Conservation (phyloP, 352 stramenopile species). For the Thalassiosira hispida region DNA sequence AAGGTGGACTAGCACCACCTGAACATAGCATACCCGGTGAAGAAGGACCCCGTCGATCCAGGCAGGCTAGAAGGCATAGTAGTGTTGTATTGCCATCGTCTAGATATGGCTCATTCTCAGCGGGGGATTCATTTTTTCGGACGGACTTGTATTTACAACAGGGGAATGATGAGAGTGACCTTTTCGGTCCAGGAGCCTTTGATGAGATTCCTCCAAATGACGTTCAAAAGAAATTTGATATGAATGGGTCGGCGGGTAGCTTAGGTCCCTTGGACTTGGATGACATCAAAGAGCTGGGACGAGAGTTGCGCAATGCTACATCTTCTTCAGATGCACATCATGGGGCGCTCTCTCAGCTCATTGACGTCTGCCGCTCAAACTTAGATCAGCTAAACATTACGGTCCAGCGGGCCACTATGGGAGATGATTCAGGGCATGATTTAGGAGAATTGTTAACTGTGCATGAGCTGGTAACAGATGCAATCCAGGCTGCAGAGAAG, state of each 20-base stretch:
- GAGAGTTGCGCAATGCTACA: slow-evolving; percentile 17
- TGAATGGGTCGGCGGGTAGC: too few species aligned
- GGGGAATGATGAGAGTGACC: too few species aligned
- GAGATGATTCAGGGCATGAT: slow-evolving; percentile 25
- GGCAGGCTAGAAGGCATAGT: too few species aligned
- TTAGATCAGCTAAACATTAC: slow-evolving; percentile 44
- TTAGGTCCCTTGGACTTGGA: slow-evolving; percentile 5
- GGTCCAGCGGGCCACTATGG: slow-evolving; percentile 27
- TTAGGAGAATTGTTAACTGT: slow-evolving; percentile 54
- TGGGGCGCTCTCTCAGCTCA: slow-evolving; percentile 9
- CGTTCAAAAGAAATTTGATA: too few species aligned
- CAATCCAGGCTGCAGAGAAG: slow-evolving; percentile 45
- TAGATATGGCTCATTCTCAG: too few species aligned
- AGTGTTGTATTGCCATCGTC: too few species aligned
- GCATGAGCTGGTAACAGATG: slow-evolving; percentile 51
- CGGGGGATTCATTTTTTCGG: too few species aligned
- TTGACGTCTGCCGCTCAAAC: slow-evolving; percentile 38
- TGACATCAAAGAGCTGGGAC: slow-evolving; percentile 16
- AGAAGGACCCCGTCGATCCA: too few species aligned
- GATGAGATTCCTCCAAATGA: too few species aligned
- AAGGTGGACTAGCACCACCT: not conserved
- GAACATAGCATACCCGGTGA: too few species aligned
- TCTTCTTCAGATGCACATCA: slow-evolving; percentile 33
- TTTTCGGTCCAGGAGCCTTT: too few species aligned
- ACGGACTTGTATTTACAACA: too few species aligned